Base-by-base conservation (phyloP, 371 early-diverging fungal species). In the Nematocida major region DNA sequence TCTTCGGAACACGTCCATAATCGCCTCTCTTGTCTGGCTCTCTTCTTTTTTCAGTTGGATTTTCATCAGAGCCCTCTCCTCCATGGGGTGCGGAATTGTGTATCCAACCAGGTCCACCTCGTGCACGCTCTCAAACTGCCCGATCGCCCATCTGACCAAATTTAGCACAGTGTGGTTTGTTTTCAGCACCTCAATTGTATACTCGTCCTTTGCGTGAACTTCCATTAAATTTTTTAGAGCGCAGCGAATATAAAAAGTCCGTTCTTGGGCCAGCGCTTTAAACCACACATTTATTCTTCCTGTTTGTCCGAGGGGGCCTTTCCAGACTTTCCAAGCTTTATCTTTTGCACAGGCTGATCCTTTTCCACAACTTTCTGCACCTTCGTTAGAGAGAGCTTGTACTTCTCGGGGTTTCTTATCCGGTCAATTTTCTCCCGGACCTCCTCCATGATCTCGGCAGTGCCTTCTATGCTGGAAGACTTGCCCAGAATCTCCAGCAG, bases 51-150 rank as follows among this genome's bases (percentile, higher is more conserved):
- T 69, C 30, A 81, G 67, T 67, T 98, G 97, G 63, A 98, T 90
- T 53, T 95, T 90, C 59, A 98, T 66, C 80, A 95, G 88, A 70
- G 92, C 88, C 80, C 90, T 90, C 69, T 89, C 88, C 84, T 95
- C 96, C 36, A 95, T 93, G 45, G 99, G 99, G 84, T 98, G 99
- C n/a, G 99, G 97, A 66, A 97, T 90, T 28, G 95, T 91, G 86
- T 98, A 98, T 50, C 95, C 96, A 82, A 94, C 94, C 79, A 94
- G 95, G 47, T 91, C 91, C 42, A 97, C 94, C 34, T 89, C 86
- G 13, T 11, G n/a, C 4, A 24, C 50, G 1, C 18, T 9, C 26
- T 73, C 76, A 61, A 73, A 73, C 34, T 39, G 24, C 15, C 11
- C 13, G 9, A 73, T 73, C 9, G 42, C 22, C 76, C 76, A 73